Evolutionary conservation across 371 early-diverging fungal genomes (phyloP), one percentile per base, ranked within the genome.

Genomic region (Mucor sp.): DNA sequence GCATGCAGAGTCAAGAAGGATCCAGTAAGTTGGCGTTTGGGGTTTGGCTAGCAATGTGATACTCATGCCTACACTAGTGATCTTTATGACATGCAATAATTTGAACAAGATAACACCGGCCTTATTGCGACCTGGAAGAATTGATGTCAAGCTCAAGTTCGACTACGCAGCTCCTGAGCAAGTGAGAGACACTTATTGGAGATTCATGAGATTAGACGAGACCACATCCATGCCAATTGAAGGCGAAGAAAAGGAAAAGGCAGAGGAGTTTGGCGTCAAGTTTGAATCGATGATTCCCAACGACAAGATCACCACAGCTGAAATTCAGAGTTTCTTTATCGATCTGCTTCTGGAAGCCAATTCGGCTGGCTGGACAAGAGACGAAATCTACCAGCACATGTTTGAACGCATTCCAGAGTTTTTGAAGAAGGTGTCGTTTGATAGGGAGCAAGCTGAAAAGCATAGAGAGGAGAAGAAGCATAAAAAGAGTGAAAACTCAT

Each of bases 51-150:
- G 30, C 30, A 30, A 30, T 30, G 30, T 25, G 8, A n/a, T 30
- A 17, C 32, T 32, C 17, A 56, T 56, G 8, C 15, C 15, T 39
- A 1, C n/a, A 3, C 1, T 66, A 75, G 85, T 95, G 62, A 86
- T 95, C 14, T 90, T 95, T 69, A 97, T 98, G 97, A 97, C 98
- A 2, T 97, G 96, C 21, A 98, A 97, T 79, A 95, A 97, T 70
- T 80, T 97, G 41, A 93, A 92, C 35, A 89, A 89, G 7, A 86
- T 99, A 25, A 98, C 98, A 67, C 93, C 95, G 8, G 99, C 99
- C 12, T 80, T 99, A 56, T 89, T 98, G 58, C 88, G 99, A 21
- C 99, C 99, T 11, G 99, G 99, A 0, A 90, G 99, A 37, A 94
- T 99, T 21, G 99, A 99, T 71, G 74, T 94, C 58, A 91, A 94